Base-by-base conservation (phyloP, 1,284 basidiomycete species). In the Volvariella surrecta region DNA sequence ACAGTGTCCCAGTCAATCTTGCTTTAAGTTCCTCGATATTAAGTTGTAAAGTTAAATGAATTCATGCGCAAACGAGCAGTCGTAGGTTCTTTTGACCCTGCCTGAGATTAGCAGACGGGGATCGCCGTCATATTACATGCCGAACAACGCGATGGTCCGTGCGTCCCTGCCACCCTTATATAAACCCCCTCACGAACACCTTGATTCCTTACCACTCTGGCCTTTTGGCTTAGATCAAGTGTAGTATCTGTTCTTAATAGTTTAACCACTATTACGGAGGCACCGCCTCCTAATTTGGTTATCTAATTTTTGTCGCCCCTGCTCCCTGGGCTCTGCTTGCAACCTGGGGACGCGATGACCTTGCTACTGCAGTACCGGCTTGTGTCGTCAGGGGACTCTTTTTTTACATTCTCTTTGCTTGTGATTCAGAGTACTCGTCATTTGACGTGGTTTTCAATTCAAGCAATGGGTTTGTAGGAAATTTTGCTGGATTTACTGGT, bases 221-320 rank as follows among this genome's bases (percentile, higher is more conserved):
- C 85, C 86, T 82, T 85, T 87, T 86, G 86, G 86, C 82, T 88
- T 90, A 86, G 86, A 88, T 87, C 85, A 89, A 89, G 86, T 89
- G 86, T 89, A 89, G 87, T 88, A 88, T 85, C 81, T 85, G 82
- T 85, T 84, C 82, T 85, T 84, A 80, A 80, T 78, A 79, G 77
- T 77, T 79, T 79, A 79, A 79, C 74, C 74, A 76, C 76, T 79
- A 78, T 78, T 78, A 78, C 65, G 66, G 58, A 56, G 62, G 61
- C 64, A 67, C 61, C 59, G 61, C 58, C 59, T 53, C 58, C 58
- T 59, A 60, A 58, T 35, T 52, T 62, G 64, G 64, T 68, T 66
- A 68, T 68, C 60, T 66, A 60, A 68, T 68, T 68, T 68, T 67
- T 68, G 66, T 59, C 61, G 63, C 66, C 64, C 64, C 58, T 62